These are phyloP conservation scores for Xanthoceras sorbifolium DNA, from an alignment of 345 rosid genomes.

Conservation along the genomic window DNA sequence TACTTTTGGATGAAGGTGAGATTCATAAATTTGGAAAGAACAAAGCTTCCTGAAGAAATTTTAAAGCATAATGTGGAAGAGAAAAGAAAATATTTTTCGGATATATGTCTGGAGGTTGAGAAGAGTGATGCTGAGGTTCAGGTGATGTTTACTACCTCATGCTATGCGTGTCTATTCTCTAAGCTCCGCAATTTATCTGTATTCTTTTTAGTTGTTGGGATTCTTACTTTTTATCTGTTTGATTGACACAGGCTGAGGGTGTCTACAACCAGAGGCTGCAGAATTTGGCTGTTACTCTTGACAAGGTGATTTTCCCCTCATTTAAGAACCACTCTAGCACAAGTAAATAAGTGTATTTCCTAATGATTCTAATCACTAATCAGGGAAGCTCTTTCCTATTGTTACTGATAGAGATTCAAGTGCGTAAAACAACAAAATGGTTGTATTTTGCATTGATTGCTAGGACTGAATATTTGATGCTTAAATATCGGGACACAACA, in stretches of 20 bases:
- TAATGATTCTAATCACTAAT: too few species aligned
- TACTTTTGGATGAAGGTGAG: constrained; percentile 72
- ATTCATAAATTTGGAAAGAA: constrained; percentile 91
- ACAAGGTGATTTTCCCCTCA: constrained; percentile 67
- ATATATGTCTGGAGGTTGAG: constrained; percentile 79
- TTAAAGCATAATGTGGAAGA: constrained; percentile 92
- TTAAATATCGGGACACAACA: constrained; percentile 3
- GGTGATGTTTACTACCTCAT: constrained; percentile 44
- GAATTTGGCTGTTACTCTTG: constrained; percentile 96
- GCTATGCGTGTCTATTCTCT: not conserved
- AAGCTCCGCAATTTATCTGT: not conserved
- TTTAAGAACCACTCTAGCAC: too few species aligned
- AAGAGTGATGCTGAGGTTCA: constrained; percentile 99
- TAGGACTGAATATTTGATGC: not conserved
- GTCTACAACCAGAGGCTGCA: constrained; percentile 99
- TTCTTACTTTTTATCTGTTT: constrained; percentile 28
- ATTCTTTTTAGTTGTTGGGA: constrained; percentile 18
- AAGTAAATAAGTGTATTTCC: too few species aligned
- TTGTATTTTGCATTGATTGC: not conserved
- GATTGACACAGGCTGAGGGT: constrained; percentile 85
- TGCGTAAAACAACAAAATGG: too few species aligned
- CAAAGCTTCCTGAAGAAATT: constrained; percentile 93
- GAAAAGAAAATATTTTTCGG: constrained; percentile 78
- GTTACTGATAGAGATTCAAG: too few species aligned
- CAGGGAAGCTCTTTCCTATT: too few species aligned